Base-by-base conservation (phyloP, 768 basidiomycete genomes). In the Macrolepiota dolichaula region DNA sequence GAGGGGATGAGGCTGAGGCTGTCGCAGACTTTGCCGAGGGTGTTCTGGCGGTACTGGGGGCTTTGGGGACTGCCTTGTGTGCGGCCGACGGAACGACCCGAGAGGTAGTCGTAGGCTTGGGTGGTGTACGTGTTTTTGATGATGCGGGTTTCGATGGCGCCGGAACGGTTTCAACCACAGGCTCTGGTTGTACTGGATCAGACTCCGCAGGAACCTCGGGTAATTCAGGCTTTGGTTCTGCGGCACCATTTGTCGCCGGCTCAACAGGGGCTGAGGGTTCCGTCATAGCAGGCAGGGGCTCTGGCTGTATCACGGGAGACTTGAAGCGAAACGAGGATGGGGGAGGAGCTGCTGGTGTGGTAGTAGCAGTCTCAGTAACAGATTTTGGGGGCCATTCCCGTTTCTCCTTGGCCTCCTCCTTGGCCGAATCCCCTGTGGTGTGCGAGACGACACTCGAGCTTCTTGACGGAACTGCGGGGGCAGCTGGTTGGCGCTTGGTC, bases 361-460 rank as follows among this genome's bases (percentile, higher is more conserved):
- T 32, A 12, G 17, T 32, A 12, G 57, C 15, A 19, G 50, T 17
- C 51, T 59, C 57, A 29, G 25, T 40, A 51, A 72, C 57, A 42
- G 76, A 68, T 69, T 77, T 83, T 38, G 86, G 91, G 6, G 91
- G 89, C 89, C 89, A 91, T 79, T 92, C 92, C 47, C 84, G 82
- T 69, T 82, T 85, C 71, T 88, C 89, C 73, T 84, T 88, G 40
- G 74, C 69, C 67, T 91, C 89, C 67, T 86, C 87, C 71, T 83
- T 86, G 36, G 77, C 74, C 12, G 86, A 80, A 70, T 91, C 89
- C 46, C 85, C 82, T 7, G 84, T 81, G 57, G 75, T 76, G 65
- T 91, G 84, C 29, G 88, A 88, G 19, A 80, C 74, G 62, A 85
- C 87, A 65, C 86, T 91, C n/a, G 83, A 79, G 65, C 86, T 87